phyloP scores from a whole-genome alignment of 2,329 filamentous ascomycete genomes.

The Camillea tinctor region DNA sequence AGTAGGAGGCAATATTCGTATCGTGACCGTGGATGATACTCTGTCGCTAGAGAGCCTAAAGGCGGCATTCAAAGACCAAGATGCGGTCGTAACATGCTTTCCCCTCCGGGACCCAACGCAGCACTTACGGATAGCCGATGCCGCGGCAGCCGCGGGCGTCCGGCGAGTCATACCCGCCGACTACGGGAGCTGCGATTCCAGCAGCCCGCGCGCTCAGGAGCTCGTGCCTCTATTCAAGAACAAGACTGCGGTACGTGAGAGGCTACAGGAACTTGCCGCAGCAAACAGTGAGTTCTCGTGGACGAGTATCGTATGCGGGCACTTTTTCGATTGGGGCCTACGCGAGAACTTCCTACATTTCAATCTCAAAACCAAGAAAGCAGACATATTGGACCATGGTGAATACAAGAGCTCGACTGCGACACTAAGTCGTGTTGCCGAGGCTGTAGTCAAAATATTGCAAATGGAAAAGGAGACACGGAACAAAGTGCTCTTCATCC shows the following conservation, averaged over 20 bases:
- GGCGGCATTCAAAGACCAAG: slow-evolving; percentile 32
- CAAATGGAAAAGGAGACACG: slow-evolving; percentile 26
- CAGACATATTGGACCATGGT: slow-evolving; percentile 37
- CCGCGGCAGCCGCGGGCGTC: slow-evolving; percentile 37
- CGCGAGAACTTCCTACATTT: slow-evolving; percentile 37
- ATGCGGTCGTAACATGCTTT: slow-evolving; percentile 38
- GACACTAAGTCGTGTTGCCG: slow-evolving; percentile 34
- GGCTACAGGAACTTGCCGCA: slow-evolving; percentile 29
- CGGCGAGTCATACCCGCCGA: slow-evolving; percentile 40
- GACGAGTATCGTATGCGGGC: slow-evolving; percentile 39
- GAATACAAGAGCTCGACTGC: slow-evolving; percentile 33
- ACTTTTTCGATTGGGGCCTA: slow-evolving; percentile 44
- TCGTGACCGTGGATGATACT: slow-evolving; percentile 30
- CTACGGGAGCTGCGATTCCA: slow-evolving; percentile 41
- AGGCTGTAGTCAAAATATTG: slow-evolving; percentile 36
- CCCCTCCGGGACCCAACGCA: slow-evolving; percentile 27
- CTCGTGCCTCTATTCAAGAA: slow-evolving; percentile 37
- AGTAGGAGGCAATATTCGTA: neutral
- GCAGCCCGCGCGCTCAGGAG: slow-evolving; percentile 32
- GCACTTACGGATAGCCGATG: slow-evolving; percentile 37
- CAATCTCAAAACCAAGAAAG: slow-evolving; percentile 27
- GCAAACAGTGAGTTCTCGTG: slow-evolving; percentile 30
- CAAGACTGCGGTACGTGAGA: slow-evolving; percentile 35
- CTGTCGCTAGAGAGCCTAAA: slow-evolving; percentile 33
- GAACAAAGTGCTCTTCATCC: slow-evolving; percentile 38